Evolutionary conservation across 169 alveolate species (phyloP).

Genomic region (Besnoitia besnoiti): DNA sequence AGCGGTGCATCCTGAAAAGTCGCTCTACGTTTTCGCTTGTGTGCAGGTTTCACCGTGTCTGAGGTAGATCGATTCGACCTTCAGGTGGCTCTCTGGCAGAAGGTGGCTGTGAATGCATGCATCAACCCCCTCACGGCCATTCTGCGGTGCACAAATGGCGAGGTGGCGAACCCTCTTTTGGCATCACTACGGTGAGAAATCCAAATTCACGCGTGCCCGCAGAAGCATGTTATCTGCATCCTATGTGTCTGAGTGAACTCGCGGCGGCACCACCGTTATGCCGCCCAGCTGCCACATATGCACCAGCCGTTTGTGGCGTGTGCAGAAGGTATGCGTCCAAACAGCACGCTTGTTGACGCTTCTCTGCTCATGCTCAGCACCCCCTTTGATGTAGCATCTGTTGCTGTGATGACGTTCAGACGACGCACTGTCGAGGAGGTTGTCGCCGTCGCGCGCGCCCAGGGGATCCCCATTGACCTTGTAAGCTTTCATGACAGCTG

Average conservation of each 20-base stretch:
- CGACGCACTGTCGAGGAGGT: slow-evolving; percentile 63
- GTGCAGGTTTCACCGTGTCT: background rate
- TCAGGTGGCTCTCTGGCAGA: slow-evolving; percentile 57
- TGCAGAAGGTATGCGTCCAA: too few relatives aligned
- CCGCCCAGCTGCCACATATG: too few relatives aligned
- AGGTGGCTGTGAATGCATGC: slow-evolving; percentile 61
- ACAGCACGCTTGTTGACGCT: too few relatives aligned
- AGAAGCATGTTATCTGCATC: too few relatives aligned
- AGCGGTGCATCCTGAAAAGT: too few relatives aligned
- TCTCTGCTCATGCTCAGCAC: too few relatives aligned
- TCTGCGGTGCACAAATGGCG: slow-evolving; percentile 63
- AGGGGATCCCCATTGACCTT: slow-evolving; percentile 63
- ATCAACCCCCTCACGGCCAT: slow-evolving; percentile 66
- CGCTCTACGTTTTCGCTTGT: too few relatives aligned
- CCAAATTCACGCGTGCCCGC: too few relatives aligned
- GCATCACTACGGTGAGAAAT: slow-evolving; percentile 35
- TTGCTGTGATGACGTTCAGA: slow-evolving; percentile 27
- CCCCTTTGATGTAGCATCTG: too few relatives aligned
- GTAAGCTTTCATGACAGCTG: slow-evolving; percentile 46
- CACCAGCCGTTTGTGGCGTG: too few relatives aligned
- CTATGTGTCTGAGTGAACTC: too few relatives aligned
- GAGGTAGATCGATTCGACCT: background rate
- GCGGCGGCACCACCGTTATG: too few relatives aligned
- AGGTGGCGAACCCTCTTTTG: slow-evolving; percentile 56
- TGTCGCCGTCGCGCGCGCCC: slow-evolving; percentile 65